These are phyloP conservation scores for Trichothecium sympodiale DNA, from an alignment of 2,329 filamentous ascomycete genomes.

Conservation along the genomic window DNA sequence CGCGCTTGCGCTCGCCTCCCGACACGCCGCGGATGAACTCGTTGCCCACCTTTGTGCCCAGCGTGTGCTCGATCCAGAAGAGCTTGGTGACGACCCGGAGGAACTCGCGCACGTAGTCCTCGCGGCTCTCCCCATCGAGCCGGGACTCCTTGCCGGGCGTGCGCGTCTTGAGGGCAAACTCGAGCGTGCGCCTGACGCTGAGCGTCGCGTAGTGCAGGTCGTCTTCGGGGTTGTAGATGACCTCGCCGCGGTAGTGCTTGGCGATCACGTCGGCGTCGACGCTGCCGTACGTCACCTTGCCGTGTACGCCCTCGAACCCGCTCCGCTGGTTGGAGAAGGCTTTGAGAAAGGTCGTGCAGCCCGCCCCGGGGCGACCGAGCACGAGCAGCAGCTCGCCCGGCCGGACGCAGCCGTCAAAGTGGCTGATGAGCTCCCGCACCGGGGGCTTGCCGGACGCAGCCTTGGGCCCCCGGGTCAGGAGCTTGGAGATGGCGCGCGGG, in stretches of 20 bases:
- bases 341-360: conserved; percentile 63
- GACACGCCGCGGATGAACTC: conserved; percentile 53
- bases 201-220: conserved; percentile 61
- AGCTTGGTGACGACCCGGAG: conserved; percentile 55
- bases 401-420: conserved; percentile 56
- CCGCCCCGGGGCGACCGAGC: conserved; percentile 54
- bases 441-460: conserved; percentile 45
- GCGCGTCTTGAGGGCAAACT: conserved; percentile 54
- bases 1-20: conserved; percentile 60
- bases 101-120: conserved; percentile 41
- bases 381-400: conserved; percentile 62
- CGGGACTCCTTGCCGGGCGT: conserved; percentile 39
- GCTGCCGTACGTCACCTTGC: conserved; percentile 53
- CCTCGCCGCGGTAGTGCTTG: conserved; percentile 45
- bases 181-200: conserved; percentile 53
- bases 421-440: conserved; percentile 52
- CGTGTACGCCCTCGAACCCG: conserved; percentile 51
- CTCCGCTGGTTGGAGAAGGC: conserved; percentile 59
- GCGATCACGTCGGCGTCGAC: conserved; percentile 32
- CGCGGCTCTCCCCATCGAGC: conserved; percentile 47
- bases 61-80: conserved; percentile 60
- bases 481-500: conserved; percentile 29
- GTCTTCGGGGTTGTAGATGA: conserved; percentile 58
- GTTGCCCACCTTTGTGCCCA: conserved; percentile 59
- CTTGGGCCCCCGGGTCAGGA: conserved; percentile 37